phyloP scores from a whole-genome alignment of 768 basidiomycete species.

The Lactifluus echinatus region DNA sequence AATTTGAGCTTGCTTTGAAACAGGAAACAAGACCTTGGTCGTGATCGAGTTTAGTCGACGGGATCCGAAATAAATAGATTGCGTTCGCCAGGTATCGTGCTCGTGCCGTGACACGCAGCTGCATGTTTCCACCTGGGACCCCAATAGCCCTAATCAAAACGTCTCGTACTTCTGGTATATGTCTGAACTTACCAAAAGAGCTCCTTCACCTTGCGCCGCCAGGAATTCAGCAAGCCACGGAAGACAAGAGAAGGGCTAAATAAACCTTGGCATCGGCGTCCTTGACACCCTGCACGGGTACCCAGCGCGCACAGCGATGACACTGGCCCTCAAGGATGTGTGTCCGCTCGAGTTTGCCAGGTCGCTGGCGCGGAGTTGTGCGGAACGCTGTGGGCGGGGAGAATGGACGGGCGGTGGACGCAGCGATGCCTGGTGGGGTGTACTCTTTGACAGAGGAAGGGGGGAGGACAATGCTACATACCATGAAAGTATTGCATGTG shows the following conservation, averaged over 20 bases:
- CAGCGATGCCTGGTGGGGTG: slow-evolving; percentile 51
- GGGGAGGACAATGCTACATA: slow-evolving; percentile 25
- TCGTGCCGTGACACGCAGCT: slow-evolving; percentile 60
- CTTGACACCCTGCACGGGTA: slow-evolving; percentile 65
- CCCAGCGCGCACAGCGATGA: slow-evolving; percentile 69
- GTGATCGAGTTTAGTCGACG: slow-evolving; percentile 19
- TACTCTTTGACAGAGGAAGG: neutral
- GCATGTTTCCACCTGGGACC: slow-evolving; percentile 75
- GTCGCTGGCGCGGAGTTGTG: slow-evolving; percentile 33
- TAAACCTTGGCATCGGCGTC: slow-evolving; percentile 61
- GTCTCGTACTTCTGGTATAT: neutral
- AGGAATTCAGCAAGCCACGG: neutral
- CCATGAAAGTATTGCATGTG: slow-evolving; percentile 80
- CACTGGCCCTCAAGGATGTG: slow-evolving; percentile 64
- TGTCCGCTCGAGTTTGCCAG: slow-evolving; percentile 52
- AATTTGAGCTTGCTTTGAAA: neutral
- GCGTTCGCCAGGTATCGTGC: slow-evolving; percentile 45
- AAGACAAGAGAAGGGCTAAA: neutral
- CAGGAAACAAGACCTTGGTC: neutral
- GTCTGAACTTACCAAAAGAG: slow-evolving; percentile 55
- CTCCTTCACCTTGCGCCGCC: slow-evolving; percentile 48
- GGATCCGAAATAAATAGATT: slow-evolving; percentile 49
- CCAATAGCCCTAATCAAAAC: neutral
- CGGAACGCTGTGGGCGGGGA: slow-evolving; percentile 68
- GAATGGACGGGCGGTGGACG: slow-evolving; percentile 59